Evolutionary conservation across 352 stramenopile genomes (phyloP), one percentile per base, ranked within the genome.

Genomic region (Phytophthora fragariae): DNA sequence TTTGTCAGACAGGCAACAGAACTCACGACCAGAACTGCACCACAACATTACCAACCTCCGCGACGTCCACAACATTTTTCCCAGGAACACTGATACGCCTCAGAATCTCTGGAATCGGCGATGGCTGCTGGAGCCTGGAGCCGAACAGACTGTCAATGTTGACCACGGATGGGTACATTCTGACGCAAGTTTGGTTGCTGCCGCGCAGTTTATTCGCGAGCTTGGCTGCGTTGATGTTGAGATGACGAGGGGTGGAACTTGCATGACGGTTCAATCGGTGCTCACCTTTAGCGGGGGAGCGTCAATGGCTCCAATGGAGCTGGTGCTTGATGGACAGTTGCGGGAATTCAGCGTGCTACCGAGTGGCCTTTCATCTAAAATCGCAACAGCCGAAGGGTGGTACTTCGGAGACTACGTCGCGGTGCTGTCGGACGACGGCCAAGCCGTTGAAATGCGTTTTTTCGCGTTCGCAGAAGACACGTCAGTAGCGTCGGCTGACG

Each of bases 1-100:
- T 76, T 76, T 37, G 41, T 1, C 7, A 31, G 15, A 9, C 68
- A 79, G 21, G 5, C 47, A 9, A 47, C 57, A 24, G 71, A 70
- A 1, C 3, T 14, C 2, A 50, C n/a, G 5, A 54, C 65, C 10
- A 21, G 6, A 7, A 14, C 46, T 33, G 17, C 1, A 7, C 3
- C 31, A 15, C 37, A 3, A 12, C 15, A 49, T 29, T 37, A 19
- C 14, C 33, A 41, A 60, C 17, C 1, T 53, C 15, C 8, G 12
- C 50, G 19, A 21, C 47, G 44, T 11, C 59, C 57, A 19, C 24
- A 57, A 6, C 21, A 27, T n/a, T n/a, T 31, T 35, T 2, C 21
- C 8, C 12, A 24, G 14, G 12, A 29, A 12, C 47, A 54, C n/a
- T 29, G n/a, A n/a, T 54, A 14, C 9, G 47, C 19, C 10, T 29